These are phyloP conservation scores for Phaeotremella fagi DNA, from an alignment of 768 basidiomycete species.

Conservation along the genomic window DNA sequence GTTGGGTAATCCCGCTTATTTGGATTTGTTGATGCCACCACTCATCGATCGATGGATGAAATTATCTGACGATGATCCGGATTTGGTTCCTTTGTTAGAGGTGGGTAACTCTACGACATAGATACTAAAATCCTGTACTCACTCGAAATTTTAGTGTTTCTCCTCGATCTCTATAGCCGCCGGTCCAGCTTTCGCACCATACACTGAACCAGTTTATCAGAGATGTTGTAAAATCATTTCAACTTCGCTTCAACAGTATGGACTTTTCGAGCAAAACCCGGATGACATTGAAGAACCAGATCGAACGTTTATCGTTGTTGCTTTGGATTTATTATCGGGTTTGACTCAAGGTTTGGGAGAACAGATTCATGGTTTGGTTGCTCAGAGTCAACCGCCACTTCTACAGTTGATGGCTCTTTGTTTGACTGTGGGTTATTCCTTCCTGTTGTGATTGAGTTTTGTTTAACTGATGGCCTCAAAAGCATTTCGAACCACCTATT, in stretches of 20 bases:
- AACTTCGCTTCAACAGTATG: constrained; percentile 73
- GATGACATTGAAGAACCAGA: constrained; percentile 86
- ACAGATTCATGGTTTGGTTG: constrained; percentile 68
- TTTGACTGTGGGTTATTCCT: constrained; percentile 57
- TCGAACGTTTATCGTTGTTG: constrained; percentile 93
- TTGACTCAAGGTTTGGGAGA: constrained; percentile 88
- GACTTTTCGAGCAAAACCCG: constrained; percentile 78
- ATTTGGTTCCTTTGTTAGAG: constrained; percentile 91
- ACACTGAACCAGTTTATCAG: constrained; percentile 85
- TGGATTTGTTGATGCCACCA: constrained; percentile 95
- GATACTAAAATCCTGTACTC: constrained; percentile 12
- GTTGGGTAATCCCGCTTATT: constrained; percentile 75
- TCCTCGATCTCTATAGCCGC: constrained; percentile 97
- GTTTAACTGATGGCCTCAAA: constrained; percentile 18
- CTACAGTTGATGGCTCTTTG: constrained; percentile 78
- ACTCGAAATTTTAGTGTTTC: no score
- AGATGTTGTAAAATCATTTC: constrained; percentile 84
- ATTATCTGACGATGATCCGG: constrained; percentile 82
- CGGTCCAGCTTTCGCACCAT: constrained; percentile 78
- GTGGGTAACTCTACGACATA: constrained; percentile 52
- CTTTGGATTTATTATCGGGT: constrained; percentile 92
- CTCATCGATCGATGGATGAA: constrained; percentile 84
- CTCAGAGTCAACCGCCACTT: constrained; percentile 66
- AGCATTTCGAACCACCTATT: constrained; percentile 91
- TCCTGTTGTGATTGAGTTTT: neutral